Percentiles rank a stretch among this genome's conserved stretches.
Evolutionary conservation across 306 rosid genomes (phyloP).

Genomic region (Vigna hirtella): DNA sequence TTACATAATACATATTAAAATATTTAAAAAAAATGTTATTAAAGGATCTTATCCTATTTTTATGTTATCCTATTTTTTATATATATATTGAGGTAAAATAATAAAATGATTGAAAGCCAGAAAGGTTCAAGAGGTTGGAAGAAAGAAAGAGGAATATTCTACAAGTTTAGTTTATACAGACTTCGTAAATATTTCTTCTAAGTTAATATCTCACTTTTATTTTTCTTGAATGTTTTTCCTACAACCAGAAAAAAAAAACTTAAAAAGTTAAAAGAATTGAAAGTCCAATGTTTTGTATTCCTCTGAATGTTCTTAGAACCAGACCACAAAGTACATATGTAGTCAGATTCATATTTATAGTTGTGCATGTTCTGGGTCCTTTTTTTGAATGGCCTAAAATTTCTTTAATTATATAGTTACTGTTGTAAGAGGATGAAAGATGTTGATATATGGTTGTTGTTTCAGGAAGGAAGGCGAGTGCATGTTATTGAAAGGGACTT

Average conservation of each 20-base stretch:
- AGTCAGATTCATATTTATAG: not conserved
- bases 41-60: too few species aligned
- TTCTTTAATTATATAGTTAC: conserved; percentile 1
- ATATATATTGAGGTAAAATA: too few species aligned
- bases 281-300: not conserved
- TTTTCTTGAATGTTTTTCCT: not conserved
- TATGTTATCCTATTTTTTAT: too few species aligned
- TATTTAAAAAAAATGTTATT: too few species aligned
- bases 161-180: too few species aligned
- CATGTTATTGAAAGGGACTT: conserved; percentile 87
- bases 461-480: conserved; percentile 77
- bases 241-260: not conserved
- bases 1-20: too few species aligned
- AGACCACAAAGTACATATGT: not conserved
- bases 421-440: conserved; percentile 27
- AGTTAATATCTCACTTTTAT: not conserved
- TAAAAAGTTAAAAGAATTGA: not conserved
- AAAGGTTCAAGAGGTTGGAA: too few species aligned
- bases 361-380: not conserved
- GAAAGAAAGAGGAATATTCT: too few species aligned
- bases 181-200: not conserved
- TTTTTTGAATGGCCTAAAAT: not conserved
- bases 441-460: conserved; percentile 16
- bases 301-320: not conserved
- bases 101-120: too few species aligned